These are phyloP conservation scores for Silene latifolia DNA, from an alignment of 148 eudicot species.

Conservation along the genomic window DNA sequence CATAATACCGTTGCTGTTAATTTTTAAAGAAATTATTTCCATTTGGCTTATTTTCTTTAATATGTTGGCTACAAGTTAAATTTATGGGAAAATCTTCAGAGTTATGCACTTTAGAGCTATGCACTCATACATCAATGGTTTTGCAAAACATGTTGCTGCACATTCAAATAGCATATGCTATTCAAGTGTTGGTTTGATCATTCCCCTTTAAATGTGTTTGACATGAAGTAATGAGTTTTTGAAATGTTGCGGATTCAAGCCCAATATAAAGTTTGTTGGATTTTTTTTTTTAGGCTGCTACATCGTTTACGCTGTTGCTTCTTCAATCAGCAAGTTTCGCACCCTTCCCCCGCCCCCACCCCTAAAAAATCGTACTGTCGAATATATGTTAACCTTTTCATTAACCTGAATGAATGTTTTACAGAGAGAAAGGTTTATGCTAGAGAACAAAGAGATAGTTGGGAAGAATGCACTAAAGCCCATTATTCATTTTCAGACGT, in stretches of 20 bases:
- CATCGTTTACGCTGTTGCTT: too few species aligned
- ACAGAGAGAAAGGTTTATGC: slow-evolving; percentile 70
- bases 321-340: too few species aligned
- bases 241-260: too few species aligned
- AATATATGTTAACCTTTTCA: neutral
- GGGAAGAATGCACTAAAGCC: slow-evolving; percentile 72
- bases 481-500: slow-evolving; percentile 75
- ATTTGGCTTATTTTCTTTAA: neutral
- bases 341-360: too few species aligned
- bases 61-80: neutral
- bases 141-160: neutral
- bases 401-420: slow-evolving; percentile 21
- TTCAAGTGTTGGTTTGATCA: neutral
- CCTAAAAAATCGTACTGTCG: neutral
- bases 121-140: neutral
- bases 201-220: neutral
- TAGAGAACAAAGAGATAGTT: slow-evolving; percentile 52
- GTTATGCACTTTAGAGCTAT: neutral
- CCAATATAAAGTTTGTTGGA: too few species aligned
- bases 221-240: too few species aligned
- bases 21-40: neutral
- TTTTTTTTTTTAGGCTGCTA: too few species aligned
- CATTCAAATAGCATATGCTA: neutral
- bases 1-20: neutral
- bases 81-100: neutral